Evolutionary conservation across 345 rosid genomes (phyloP).

Genomic region (Eucalyptus cloeziana): DNA sequence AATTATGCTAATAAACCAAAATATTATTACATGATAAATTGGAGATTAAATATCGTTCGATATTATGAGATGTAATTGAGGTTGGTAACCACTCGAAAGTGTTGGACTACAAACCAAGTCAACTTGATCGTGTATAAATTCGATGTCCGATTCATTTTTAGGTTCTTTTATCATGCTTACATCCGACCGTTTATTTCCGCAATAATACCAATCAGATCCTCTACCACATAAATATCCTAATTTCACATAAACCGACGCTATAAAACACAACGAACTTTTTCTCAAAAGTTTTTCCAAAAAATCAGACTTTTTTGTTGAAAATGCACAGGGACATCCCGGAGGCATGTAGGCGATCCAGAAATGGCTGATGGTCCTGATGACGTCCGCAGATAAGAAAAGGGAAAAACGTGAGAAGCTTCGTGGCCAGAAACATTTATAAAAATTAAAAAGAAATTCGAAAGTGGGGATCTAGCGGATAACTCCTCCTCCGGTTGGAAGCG

Average conservation of each 20-base stretch:
- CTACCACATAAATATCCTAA: rapidly evolving
- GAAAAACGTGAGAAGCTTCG: background rate
- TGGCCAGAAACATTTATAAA: background rate
- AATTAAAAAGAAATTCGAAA: background rate
- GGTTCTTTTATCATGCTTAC: rapidly evolving
- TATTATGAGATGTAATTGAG: too few species aligned
- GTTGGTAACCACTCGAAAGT: too few species aligned
- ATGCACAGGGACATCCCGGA: background rate
- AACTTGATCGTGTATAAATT: background rate
- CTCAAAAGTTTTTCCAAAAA: background rate
- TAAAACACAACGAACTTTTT: background rate
- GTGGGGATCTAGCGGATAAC: background rate
- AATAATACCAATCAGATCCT: rapidly evolving
- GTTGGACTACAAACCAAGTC: too few species aligned
- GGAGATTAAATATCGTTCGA: too few species aligned
- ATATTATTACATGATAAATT: too few species aligned
- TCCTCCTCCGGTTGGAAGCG: background rate
- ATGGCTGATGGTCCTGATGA: background rate
- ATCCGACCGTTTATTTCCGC: rapidly evolving
- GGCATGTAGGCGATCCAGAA: background rate
- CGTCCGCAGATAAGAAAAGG: background rate
- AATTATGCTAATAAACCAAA: too few species aligned
- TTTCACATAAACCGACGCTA: background rate
- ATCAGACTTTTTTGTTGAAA: background rate
- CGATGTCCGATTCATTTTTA: background rate